phyloP scores from a whole-genome alignment of 1,284 basidiomycete genomes.

The Gymnopus androsaceus region DNA sequence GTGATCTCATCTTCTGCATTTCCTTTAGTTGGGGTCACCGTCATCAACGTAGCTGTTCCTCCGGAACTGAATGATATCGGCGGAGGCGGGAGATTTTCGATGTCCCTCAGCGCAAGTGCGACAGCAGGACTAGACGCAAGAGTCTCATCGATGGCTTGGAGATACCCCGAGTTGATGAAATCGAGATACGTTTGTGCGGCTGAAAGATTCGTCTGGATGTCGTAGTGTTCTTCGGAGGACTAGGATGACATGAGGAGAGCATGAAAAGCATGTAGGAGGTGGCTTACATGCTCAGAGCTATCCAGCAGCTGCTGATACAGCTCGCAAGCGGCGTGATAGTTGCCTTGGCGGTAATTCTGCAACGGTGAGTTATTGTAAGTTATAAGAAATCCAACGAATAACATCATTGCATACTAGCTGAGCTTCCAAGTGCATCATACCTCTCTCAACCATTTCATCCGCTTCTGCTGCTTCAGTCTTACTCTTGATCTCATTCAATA shows the following conservation, averaged over 20 bases:
- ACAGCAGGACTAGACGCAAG: slow-evolving; percentile 48
- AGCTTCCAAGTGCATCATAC: slow-evolving; percentile 79
- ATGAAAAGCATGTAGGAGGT: too few relatives aligned
- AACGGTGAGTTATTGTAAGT: not conserved
- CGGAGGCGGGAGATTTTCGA: slow-evolving; percentile 65
- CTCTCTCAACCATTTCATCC: slow-evolving; percentile 49
- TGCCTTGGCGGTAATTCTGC: slow-evolving; percentile 77
- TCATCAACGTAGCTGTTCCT: slow-evolving; percentile 31
- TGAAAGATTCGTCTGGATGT: slow-evolving; percentile 80
- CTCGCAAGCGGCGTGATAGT: slow-evolving; percentile 70
- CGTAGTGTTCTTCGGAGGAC: slow-evolving; percentile 85
- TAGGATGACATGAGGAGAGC: too few relatives aligned
- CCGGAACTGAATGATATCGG: slow-evolving; percentile 40
- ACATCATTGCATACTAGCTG: too few relatives aligned
- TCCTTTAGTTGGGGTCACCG: slow-evolving; percentile 17
- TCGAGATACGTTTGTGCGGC: slow-evolving; percentile 80
- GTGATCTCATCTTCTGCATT: slow-evolving; percentile 24
- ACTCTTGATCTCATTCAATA: slow-evolving; percentile 53
- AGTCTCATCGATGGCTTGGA: slow-evolving; percentile 60
- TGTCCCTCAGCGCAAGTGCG: slow-evolving; percentile 21
- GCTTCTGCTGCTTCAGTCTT: slow-evolving; percentile 35
- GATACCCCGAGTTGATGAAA: slow-evolving; percentile 74
- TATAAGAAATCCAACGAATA: slow-evolving; percentile 38
- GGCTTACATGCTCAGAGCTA: slow-evolving; percentile 66
- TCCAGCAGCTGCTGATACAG: slow-evolving; percentile 80